Conservation (phyloP, 305 asterid genomes). For the Fraxinus dipetala region DNA sequence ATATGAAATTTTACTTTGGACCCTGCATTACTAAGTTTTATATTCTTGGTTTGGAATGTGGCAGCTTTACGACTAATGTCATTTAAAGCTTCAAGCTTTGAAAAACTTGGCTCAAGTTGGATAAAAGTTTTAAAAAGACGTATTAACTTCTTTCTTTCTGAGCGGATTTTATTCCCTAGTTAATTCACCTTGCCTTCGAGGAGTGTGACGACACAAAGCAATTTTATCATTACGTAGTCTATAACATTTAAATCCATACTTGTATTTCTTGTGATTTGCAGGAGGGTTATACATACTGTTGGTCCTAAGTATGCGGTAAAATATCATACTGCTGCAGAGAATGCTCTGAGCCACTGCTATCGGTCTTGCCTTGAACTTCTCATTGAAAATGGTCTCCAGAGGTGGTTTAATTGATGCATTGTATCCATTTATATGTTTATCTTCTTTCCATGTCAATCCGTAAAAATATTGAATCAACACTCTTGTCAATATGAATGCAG, state of each 20-base stretch:
- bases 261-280: slow-evolving; percentile 36
- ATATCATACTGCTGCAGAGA: slow-evolving; percentile 97
- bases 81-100: neutral
- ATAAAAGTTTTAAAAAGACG: neutral
- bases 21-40: neutral
- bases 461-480: slow-evolving; percentile 19
- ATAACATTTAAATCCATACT: slow-evolving; percentile 3
- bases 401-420: slow-evolving; percentile 46
- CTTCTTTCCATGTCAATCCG: slow-evolving; percentile 12
- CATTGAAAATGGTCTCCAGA: slow-evolving; percentile 68
- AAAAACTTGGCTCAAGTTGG: slow-evolving; percentile 7
- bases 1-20: neutral
- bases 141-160: neutral
- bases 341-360: slow-evolving; percentile 94
- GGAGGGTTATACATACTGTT: slow-evolving; percentile 88
- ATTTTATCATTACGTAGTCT: neutral
- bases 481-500: slow-evolving; percentile 45
- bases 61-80: neutral
- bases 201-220: neutral
- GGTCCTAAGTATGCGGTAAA: slow-evolving; percentile 95
- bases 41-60: neutral
- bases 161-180: neutral
- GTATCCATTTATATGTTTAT: slow-evolving; percentile 21
- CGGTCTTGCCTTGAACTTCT: slow-evolving; percentile 92
- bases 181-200: slow-evolving; percentile 11